phyloP scores from a whole-genome alignment of 208 protist species.

The Acanthamoeba culbertsoni region DNA sequence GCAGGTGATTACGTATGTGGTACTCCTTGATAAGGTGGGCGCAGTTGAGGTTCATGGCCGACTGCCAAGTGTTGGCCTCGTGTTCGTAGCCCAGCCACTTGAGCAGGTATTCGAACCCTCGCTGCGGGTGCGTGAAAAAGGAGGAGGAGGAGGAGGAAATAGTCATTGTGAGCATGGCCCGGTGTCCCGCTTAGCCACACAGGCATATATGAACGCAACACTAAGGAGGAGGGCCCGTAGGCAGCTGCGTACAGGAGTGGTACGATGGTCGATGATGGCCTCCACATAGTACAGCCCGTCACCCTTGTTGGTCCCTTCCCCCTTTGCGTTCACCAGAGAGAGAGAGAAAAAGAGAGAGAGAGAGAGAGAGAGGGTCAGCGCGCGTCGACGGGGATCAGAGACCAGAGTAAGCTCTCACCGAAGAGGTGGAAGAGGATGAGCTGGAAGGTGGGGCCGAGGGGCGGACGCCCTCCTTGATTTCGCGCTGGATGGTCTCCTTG shows the following conservation, averaged over 20 bases:
- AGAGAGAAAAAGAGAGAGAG: background rate
- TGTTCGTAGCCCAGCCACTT: slow-evolving; percentile 43
- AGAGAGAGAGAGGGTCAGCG: background rate
- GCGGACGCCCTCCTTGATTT: background rate
- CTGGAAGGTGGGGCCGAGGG: background rate
- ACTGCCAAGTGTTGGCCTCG: background rate
- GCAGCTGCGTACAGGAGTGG: background rate
- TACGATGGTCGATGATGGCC: slow-evolving; percentile 4
- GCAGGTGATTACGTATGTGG: background rate
- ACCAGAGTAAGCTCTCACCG: background rate
- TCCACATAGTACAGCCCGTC: background rate
- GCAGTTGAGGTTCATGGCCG: background rate
- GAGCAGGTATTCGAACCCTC: slow-evolving; percentile 17
- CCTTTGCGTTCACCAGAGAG: background rate
- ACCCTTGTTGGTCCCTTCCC: background rate
- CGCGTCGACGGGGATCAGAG: background rate
- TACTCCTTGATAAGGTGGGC: slow-evolving; percentile 40
- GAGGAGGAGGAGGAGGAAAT: background rate
- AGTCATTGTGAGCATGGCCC: background rate
- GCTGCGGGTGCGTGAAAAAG: background rate
- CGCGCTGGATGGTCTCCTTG: background rate
- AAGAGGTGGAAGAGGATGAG: background rate
- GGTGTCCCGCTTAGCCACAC: too few relatives aligned
- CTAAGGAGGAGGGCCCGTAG: too few relatives aligned
- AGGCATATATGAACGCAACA: too few relatives aligned